Percentiles rank a stretch among this genome's conserved stretches.
Evolutionary conservation across 257 asterid species (phyloP).

Genomic region (Solanum appendiculatum): DNA sequence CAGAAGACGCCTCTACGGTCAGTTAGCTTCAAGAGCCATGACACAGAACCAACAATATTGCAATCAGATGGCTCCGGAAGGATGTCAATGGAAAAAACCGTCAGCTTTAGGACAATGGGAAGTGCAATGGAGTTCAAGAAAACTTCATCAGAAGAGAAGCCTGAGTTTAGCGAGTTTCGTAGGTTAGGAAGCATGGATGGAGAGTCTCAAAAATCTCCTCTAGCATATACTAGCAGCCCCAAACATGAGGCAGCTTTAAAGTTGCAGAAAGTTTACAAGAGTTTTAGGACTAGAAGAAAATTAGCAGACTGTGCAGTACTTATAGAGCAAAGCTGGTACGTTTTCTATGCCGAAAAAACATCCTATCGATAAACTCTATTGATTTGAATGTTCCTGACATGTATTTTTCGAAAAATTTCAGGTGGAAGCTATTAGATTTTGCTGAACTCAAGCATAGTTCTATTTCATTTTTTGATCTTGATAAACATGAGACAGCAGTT

Average conservation of each 20-base stretch:
- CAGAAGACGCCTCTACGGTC: slow-evolving; percentile 17
- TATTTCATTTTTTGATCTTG: slow-evolving; percentile 75
- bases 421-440: slow-evolving; percentile 87
- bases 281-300: slow-evolving; percentile 84
- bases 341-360: background rate
- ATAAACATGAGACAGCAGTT: slow-evolving; percentile 80
- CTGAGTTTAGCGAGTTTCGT: background rate
- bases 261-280: slow-evolving; percentile 86
- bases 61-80: slow-evolving; percentile 30
- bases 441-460: slow-evolving; percentile 92
- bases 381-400: background rate
- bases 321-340: slow-evolving; percentile 81
- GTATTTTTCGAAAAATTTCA: background rate
- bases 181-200: slow-evolving; percentile 9
- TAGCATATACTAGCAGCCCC: slow-evolving; percentile 40
- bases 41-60: slow-evolving; percentile 16
- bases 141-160: slow-evolving; percentile 11
- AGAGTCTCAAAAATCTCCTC: slow-evolving; percentile 13
- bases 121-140: background rate
- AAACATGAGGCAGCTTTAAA: slow-evolving; percentile 75
- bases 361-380: background rate
- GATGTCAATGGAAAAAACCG: slow-evolving; percentile 19
- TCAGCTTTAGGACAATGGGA: slow-evolving; percentile 15
- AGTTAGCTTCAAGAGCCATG: slow-evolving; percentile 23
- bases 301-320: slow-evolving; percentile 93